These are phyloP conservation scores for Elsinoe fawcettii DNA, from an alignment of 2,329 filamentous ascomycete genomes.

Conservation along the genomic window DNA sequence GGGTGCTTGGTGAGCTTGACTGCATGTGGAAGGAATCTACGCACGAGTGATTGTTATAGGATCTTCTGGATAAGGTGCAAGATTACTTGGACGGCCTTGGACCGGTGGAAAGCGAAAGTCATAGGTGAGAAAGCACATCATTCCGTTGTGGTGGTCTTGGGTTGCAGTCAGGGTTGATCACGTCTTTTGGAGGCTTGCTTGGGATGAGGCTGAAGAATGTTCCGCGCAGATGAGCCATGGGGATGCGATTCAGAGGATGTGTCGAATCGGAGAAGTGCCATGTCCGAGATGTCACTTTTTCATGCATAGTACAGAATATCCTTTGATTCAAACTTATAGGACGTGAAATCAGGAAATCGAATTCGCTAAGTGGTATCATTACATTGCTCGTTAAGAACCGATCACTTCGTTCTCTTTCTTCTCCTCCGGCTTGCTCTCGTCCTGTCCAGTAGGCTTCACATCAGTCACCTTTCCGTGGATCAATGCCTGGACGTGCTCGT, in stretches of 20 bases:
- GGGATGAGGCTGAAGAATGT: not conserved
- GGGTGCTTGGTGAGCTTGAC: constrained; percentile 6
- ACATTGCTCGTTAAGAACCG: not conserved
- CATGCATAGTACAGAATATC: too few species aligned
- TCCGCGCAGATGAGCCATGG: not conserved
- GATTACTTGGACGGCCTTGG: not conserved
- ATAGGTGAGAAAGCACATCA: not conserved
- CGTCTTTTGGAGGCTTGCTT: not conserved
- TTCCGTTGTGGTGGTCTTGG: not conserved
- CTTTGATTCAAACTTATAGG: not conserved
- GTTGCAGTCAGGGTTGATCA: not conserved
- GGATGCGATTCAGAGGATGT: not conserved
- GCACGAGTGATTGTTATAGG: not conserved
- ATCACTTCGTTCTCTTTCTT: not conserved
- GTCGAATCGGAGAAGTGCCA: not conserved
- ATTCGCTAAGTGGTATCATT: constrained; percentile 7
- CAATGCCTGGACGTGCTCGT: constrained; percentile 17
- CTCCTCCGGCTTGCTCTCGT: not conserved
- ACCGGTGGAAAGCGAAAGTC: constrained; percentile 5
- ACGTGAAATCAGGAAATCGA: not conserved
- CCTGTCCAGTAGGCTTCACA: not conserved
- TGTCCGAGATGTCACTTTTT: too few species aligned
- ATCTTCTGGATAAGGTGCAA: not conserved
- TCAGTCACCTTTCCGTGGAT: not conserved
- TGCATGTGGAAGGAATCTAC: not conserved